A percentile compares a stretch with the other conserved stretches of the same genome.
Conservation (phyloP, 148 eudicot species). For the Dianthus caryophyllus region DNA sequence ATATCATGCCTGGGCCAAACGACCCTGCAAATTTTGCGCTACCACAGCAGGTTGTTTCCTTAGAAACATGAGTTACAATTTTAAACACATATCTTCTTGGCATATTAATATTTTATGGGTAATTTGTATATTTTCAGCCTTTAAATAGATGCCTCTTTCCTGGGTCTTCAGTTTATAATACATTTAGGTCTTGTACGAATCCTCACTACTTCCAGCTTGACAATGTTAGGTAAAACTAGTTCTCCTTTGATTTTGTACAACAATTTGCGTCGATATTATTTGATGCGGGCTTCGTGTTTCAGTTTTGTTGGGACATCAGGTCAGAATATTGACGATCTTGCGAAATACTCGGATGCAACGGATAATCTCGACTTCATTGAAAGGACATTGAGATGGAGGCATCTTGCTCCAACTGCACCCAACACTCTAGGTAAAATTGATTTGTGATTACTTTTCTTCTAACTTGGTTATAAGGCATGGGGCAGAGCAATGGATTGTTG, state of each 20-base stretch:
- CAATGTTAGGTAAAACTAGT: constrained; percentile 47
- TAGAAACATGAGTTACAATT: not conserved
- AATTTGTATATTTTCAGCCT: constrained; percentile 40
- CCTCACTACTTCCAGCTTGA: constrained; percentile 89
- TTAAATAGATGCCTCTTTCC: constrained; percentile 89
- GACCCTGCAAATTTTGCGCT: constrained; percentile 87
- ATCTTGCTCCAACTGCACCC: constrained; percentile 90
- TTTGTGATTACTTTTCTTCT: too few species aligned
- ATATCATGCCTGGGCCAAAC: constrained; percentile 87
- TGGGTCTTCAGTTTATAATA: constrained; percentile 80
- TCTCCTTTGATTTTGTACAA: not conserved
- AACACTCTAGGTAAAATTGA: constrained; percentile 70
- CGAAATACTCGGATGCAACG: constrained; percentile 72
- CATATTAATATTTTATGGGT: constrained; percentile 12
- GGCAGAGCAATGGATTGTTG: too few species aligned
- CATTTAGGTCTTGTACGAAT: constrained; percentile 82
- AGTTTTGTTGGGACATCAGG: constrained; percentile 98
- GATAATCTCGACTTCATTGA: constrained; percentile 75
- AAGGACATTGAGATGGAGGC: constrained; percentile 93
- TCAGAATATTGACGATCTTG: constrained; percentile 87
- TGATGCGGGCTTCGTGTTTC: constrained; percentile 16
- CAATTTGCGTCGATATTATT: not conserved
- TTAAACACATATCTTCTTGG: not conserved
- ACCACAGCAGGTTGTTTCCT: constrained; percentile 78
- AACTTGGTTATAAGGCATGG: too few species aligned